Evolutionary conservation across 345 rosid species (phyloP), one percentile per base, ranked within the genome.

Genomic region (Syzygium oleosum): DNA sequence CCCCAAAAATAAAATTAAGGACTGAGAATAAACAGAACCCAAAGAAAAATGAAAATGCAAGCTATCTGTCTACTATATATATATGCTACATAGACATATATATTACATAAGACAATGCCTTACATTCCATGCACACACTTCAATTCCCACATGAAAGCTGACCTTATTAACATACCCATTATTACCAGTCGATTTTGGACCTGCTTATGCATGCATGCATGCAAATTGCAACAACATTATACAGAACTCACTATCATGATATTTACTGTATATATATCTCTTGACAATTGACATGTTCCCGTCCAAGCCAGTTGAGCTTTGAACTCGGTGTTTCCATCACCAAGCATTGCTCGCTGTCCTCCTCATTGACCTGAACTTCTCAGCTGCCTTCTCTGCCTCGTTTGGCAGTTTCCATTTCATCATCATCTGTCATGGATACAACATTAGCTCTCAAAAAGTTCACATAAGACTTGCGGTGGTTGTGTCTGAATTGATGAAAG

Each of bases 301-400:
- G 21, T 55, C 58, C 25, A 19, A 9, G 21, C 58, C 58, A 3
- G 25, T 21, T 9, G 1, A 34, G 34, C 80, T 34, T 41, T 17
- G 25, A 34, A 16, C 78, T 65, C 43, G 41, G 41, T 65, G 80
- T 27, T 29, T 54, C 86, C 78, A 91, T 93, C 93, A 95, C 95
- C 97, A 95, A 23, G 86, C 90, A 41, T 92, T 85, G 90, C 98
- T 95, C 38, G 51, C 85, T 86, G 93, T 92, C 94, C 96, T 94
- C 89, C 95, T 91, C 54, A 93, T 88, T 84, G 88, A 87, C 91
- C 63, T 93, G 90, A 91, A 8, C 89, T 92, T 94, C 58, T 92
- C 94, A 49, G 87, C 90, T 83, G 89, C 92, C 92, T 90, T 92
- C 85, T 87, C 92, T 63, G 88, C 85, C 25, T 43, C 89, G 78